Evolutionary conservation across 2,329 filamentous ascomycete genomes (phyloP).

Genomic region (Sclerotinia glacialis): DNA sequence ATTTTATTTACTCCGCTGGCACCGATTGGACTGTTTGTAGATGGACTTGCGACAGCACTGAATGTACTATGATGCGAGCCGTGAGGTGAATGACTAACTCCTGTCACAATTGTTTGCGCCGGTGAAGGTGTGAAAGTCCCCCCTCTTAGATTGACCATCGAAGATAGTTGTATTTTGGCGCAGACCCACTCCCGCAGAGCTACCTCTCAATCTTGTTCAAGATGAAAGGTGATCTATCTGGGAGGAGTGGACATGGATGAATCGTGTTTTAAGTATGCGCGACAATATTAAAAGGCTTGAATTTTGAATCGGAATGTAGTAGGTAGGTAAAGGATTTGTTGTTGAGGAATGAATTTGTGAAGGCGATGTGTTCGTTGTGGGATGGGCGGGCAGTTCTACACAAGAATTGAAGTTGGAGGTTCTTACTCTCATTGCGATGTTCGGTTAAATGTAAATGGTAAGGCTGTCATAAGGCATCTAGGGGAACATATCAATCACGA

Average conservation of each 20-base stretch:
- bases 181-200: slow-evolving; percentile 40
- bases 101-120: slow-evolving; percentile 40
- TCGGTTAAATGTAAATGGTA: not conserved
- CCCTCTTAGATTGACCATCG: slow-evolving; percentile 42
- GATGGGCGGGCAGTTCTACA: slow-evolving; percentile 4
- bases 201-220: slow-evolving; percentile 38
- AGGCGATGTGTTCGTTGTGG: slow-evolving; percentile 14
- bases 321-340: not conserved
- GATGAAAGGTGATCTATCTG: slow-evolving; percentile 39
- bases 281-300: slow-evolving; percentile 10
- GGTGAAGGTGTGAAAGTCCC: slow-evolving; percentile 41
- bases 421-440: not conserved
- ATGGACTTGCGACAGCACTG: slow-evolving; percentile 40
- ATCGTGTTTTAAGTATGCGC: slow-evolving; percentile 11
- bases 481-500: not conserved
- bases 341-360: slow-evolving; percentile 17
- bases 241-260: slow-evolving; percentile 36
- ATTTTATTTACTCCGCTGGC: slow-evolving; percentile 78
- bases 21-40: slow-evolving; percentile 44
- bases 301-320: not conserved
- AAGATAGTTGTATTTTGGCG: slow-evolving; percentile 39
- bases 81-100: slow-evolving; percentile 41
- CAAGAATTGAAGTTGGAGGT: slow-evolving; percentile 18
- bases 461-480: slow-evolving; percentile 1
- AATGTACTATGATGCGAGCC: slow-evolving; percentile 48